Conservation (phyloP, 495 filamentous ascomycete genomes). For the Cercophora scortea region DNA sequence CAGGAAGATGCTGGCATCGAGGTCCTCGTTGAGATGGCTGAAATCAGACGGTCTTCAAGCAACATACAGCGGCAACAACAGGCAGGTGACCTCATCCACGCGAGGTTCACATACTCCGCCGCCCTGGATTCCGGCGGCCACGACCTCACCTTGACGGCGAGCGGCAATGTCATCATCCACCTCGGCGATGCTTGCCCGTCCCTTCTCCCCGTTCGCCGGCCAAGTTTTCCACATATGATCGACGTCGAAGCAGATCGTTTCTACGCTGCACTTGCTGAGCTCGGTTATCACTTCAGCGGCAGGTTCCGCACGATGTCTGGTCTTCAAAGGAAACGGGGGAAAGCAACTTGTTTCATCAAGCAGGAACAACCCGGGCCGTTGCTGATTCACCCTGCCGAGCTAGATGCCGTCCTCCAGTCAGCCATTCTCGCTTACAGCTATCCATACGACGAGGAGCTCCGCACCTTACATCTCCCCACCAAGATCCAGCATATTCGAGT, state of each 20-base stretch:
- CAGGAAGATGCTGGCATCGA: slow-evolving; percentile 11
- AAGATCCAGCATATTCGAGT: slow-evolving; percentile 17
- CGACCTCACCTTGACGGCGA: not conserved
- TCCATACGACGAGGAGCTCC: slow-evolving; percentile 21
- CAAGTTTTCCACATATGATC: not conserved
- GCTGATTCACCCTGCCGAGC: slow-evolving; percentile 1
- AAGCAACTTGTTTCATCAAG: not conserved
- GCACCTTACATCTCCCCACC: slow-evolving; percentile 22
- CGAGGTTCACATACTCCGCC: not conserved
- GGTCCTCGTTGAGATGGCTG: slow-evolving; percentile 7
- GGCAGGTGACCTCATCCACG: not conserved
- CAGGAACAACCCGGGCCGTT: not conserved
- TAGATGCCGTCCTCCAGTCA: slow-evolving; percentile 6
- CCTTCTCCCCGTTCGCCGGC: not conserved
- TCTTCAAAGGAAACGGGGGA: not conserved
- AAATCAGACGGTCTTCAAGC: not conserved
- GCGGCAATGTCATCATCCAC: not conserved
- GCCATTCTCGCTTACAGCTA: not conserved
- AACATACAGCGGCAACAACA: not conserved
- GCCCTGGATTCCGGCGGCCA: not conserved
- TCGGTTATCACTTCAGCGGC: not conserved
- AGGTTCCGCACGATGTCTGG: not conserved
- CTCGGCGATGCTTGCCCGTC: not conserved
- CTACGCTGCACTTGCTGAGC: not conserved
- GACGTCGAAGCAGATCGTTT: not conserved